Conservation (phyloP, 2,329 filamentous ascomycete genomes). For the Xylariaceae sp. region DNA sequence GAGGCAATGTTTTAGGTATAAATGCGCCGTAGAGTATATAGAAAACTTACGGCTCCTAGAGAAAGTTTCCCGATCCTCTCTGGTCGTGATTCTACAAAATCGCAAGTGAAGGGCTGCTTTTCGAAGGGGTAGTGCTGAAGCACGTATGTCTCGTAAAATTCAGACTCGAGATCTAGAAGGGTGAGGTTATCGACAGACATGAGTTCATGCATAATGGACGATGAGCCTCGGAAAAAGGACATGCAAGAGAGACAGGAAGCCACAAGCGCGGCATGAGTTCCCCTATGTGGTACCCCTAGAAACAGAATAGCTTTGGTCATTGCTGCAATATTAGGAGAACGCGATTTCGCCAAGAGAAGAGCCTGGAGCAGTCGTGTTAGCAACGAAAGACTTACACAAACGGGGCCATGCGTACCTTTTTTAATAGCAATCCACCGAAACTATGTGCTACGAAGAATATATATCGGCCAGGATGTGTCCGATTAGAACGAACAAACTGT, state of each 20-base stretch:
- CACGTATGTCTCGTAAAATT: slow-evolving; percentile 9
- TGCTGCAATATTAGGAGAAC: background rate
- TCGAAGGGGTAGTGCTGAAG: slow-evolving; percentile 1
- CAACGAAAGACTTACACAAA: background rate
- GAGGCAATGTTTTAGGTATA: too few relatives aligned
- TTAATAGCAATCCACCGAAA: slow-evolving; percentile 1
- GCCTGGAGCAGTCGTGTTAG: slow-evolving; percentile 1
- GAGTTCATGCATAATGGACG: background rate
- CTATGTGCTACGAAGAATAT: slow-evolving; percentile 6
- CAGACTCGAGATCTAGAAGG: slow-evolving; percentile 5
- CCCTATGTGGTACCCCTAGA: slow-evolving; percentile 4
- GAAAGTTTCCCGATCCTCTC: background rate
- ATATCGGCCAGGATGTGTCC: background rate
- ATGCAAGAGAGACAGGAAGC: slow-evolving; percentile 1
- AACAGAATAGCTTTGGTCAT: slow-evolving; percentile 8
- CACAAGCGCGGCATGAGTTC: background rate
- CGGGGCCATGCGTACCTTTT: background rate
- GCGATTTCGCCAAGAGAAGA: background rate
- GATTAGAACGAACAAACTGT: too few relatives aligned
- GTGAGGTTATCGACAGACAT: background rate
- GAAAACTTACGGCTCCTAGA: background rate
- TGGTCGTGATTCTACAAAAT: slow-evolving; percentile 1
- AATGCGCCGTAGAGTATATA: too few relatives aligned
- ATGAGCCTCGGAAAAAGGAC: slow-evolving; percentile 5
- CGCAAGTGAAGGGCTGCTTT: slow-evolving; percentile 3